Evolutionary conservation across 768 basidiomycete genomes (phyloP).

Genomic region (Lepiota subincarnata): DNA sequence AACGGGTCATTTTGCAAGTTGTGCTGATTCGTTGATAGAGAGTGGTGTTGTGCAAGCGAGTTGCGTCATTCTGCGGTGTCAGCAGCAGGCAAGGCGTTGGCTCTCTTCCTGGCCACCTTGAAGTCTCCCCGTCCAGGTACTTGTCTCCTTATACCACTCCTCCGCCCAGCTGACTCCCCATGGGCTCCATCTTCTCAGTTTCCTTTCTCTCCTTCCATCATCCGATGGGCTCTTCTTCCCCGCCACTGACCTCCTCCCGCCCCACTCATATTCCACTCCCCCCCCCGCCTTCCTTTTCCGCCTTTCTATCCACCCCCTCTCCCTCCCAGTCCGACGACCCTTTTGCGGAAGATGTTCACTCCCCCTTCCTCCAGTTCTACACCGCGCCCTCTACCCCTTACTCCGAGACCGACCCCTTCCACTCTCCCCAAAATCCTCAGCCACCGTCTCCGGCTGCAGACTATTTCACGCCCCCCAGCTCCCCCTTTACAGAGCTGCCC

Average conservation of each 20-base stretch:
- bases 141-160: conserved; percentile 6
- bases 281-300: conserved; percentile 25
- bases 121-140: conserved; percentile 7
- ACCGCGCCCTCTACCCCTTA: conserved; percentile 47
- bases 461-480: conserved; percentile 35
- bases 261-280: conserved; percentile 32
- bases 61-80: conserved; percentile 12
- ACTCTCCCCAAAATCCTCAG: conserved; percentile 10
- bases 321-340: conserved; percentile 24
- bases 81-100: conserved; percentile 7
- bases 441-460: conserved; percentile 21
- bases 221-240: conserved; percentile 11
- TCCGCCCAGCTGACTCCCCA: conserved; percentile 9
- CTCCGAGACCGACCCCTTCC: conserved; percentile 22
- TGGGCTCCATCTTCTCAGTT: conserved; percentile 13
- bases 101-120: not conserved
- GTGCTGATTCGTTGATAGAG: conserved; percentile 9
- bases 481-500: conserved; percentile 27
- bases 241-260: conserved; percentile 10
- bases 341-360: conserved; percentile 21
- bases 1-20: not conserved
- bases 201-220: conserved; percentile 6
- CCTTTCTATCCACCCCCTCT: conserved; percentile 32
- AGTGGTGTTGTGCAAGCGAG: conserved; percentile 10
- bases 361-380: conserved; percentile 36